These are phyloP conservation scores for Paxillus ammoniavirescens DNA, from an alignment of 768 basidiomycete species.

Conservation along the genomic window DNA sequence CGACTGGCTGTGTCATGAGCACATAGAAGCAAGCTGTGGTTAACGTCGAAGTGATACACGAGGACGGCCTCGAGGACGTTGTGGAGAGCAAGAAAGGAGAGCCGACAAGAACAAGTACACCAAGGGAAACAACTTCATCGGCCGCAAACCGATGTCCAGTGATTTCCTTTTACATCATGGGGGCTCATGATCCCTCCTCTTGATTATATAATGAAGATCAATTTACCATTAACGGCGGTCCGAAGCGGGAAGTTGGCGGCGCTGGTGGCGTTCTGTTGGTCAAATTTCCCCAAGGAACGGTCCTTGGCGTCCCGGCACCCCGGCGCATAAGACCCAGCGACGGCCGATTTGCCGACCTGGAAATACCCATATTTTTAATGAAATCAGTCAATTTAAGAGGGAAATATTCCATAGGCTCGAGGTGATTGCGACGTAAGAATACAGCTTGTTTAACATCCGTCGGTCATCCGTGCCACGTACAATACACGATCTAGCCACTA, in stretches of 20 bases:
- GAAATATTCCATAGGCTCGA: conserved; percentile 7
- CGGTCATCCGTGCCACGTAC: conserved; percentile 2
- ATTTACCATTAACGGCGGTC: background rate
- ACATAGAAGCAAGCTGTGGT: conserved; percentile 6
- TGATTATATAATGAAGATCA: conserved; percentile 6
- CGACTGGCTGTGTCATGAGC: conserved; percentile 10
- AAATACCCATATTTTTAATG: background rate
- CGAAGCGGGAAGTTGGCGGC: background rate
- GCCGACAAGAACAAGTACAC: background rate
- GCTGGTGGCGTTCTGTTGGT: background rate
- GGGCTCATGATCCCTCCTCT: background rate
- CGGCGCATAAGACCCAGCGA: background rate
- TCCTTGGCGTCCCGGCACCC: conserved; percentile 2
- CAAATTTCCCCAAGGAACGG: background rate
- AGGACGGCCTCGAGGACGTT: background rate
- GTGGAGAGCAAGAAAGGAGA: background rate
- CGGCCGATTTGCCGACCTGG: conserved; percentile 1
- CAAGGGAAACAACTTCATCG: conserved; percentile 13
- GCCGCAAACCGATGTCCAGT: conserved; percentile 18
- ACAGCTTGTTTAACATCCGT: background rate
- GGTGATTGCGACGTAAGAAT: background rate
- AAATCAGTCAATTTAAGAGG: conserved; percentile 3
- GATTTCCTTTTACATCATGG: conserved; percentile 12
- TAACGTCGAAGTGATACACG: background rate
- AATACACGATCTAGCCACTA: background rate